Conservation (phyloP, 1,139 yeast species). For the Debaryomyces psychrophilus region DNA sequence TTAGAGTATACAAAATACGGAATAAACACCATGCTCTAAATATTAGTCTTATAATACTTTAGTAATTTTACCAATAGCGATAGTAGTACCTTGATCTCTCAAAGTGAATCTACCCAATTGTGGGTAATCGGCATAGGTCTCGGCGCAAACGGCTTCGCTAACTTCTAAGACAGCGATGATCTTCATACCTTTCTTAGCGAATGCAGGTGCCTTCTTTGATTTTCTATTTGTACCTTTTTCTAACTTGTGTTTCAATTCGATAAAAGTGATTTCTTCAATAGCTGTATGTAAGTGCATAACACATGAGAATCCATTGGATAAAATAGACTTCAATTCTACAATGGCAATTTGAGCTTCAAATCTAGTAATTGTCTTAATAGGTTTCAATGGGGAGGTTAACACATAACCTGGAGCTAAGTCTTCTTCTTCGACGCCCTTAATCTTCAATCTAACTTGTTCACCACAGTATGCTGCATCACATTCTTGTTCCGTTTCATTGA, state of each 20-base stretch:
- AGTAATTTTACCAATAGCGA: conserved; percentile 96
- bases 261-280: conserved; percentile 87
- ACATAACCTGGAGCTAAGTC: conserved; percentile 92
- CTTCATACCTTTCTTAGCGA: conserved; percentile 99
- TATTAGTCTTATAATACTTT: conserved; percentile 53
- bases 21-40: not conserved
- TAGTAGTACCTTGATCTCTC: conserved; percentile 97
- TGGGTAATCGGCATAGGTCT: conserved; percentile 87
- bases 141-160: conserved; percentile 87
- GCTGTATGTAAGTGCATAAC: conserved; percentile 99
- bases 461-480: conserved; percentile 91
- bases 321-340: conserved; percentile 90
- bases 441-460: conserved; percentile 91
- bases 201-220: conserved; percentile 96
- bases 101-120: conserved; percentile 97
- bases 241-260: conserved; percentile 84
- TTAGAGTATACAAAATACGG: conserved; percentile 3
- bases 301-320: conserved; percentile 95
- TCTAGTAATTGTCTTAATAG: conserved; percentile 86
- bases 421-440: conserved; percentile 97
- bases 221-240: conserved; percentile 97
- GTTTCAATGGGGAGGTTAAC: conserved; percentile 79
- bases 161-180: conserved; percentile 89
- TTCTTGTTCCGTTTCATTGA: conserved; percentile 94
- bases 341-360: conserved; percentile 97